Percentiles rank a stretch among this genome's conserved stretches.
Evolutionary conservation across 2,329 filamentous ascomycete genomes (phyloP).

Genomic region (Clarireedia homoeocarpa): DNA sequence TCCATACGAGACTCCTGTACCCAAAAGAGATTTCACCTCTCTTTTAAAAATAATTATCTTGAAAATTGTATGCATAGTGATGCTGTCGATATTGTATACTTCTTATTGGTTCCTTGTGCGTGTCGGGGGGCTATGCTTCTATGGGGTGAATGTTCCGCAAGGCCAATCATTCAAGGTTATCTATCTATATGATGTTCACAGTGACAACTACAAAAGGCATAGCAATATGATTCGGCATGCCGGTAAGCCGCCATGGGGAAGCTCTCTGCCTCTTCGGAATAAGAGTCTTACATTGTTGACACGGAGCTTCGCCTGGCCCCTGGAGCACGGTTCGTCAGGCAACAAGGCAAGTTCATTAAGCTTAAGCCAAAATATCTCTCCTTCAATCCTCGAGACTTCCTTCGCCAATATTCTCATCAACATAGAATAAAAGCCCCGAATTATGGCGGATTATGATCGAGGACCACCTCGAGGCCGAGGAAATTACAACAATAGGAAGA

Average conservation of each 20-base stretch:
- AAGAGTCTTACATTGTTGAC: neutral
- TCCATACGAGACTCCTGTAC: slow-evolving; percentile 7
- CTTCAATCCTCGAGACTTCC: neutral
- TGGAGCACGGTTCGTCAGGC: neutral
- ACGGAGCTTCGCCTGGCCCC: neutral
- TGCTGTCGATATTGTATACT: neutral
- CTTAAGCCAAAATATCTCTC: neutral
- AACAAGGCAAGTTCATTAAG: neutral
- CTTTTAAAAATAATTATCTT: slow-evolving; percentile 5
- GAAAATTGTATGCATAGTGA: neutral
- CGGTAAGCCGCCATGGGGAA: too few species aligned
- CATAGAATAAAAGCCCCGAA: slow-evolving; percentile 4
- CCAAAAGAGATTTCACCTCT: neutral
- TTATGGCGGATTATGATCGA: slow-evolving; percentile 41
- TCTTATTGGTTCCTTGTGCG: neutral
- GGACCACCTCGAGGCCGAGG: slow-evolving; percentile 31
- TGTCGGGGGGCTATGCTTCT: neutral
- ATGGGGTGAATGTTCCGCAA: too few species aligned
- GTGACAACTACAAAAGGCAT: too few species aligned
- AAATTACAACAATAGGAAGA: slow-evolving; percentile 57
- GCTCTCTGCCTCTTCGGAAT: too few species aligned
- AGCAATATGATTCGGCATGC: too few species aligned
- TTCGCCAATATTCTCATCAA: neutral
- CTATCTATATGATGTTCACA: too few species aligned
- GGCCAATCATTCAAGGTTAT: too few species aligned